Evolutionary conservation across 2,329 filamentous ascomycete species (phyloP), one percentile per base, ranked within the genome.

Genomic region (Microdochium nivale): DNA sequence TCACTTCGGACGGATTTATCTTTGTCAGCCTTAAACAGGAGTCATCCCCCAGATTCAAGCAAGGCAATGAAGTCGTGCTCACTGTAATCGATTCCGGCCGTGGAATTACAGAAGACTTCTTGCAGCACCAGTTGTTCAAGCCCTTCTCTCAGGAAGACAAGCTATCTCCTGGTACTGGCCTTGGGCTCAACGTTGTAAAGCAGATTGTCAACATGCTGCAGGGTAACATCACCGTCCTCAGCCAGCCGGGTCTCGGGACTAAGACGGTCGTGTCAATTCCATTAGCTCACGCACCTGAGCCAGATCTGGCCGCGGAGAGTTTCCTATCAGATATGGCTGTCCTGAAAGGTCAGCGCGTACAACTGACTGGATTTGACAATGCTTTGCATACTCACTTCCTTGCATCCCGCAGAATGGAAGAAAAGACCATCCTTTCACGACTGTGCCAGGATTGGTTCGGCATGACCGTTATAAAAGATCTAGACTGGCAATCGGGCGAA

Each of bases 131-230:
- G 14, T 64, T 87, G 0, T 88, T 83, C 59, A 79, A 76, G 0
- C 80, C 83, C 0, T 87, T 87, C 54, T 66, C 73, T 0, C 85
- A 88, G 55, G 85, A 88, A 58, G 75, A 86, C 47, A 66, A 70
- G 0, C 63, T 88, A 1, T 71, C 77, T 0, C 75, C 78, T 0
- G 84, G 85, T 0, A 79, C 80, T 0, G 84, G 85, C 0, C 69
- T 88, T 0, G 85, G 86, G 0, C 65, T 88, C 25, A 83, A 79
- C 43, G 79, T 88, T 8, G 84, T 88, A 2, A 74, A 77, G 21
- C 69, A 72, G 50, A 79, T 88, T 7, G 76, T 83, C 1, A 71
- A 74, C 14, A 74, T 78, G 9, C 67, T 88, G 0, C 19, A 3
- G 4, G 40, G 40, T 23, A 16, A 44, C 40, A 44, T 44, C 5